A percentile compares a stretch with the other conserved stretches of the same genome.
These are phyloP conservation scores for Cladophialophora bantiana DNA, from an alignment of 2,329 filamentous ascomycete genomes.

Conservation along the genomic window DNA sequence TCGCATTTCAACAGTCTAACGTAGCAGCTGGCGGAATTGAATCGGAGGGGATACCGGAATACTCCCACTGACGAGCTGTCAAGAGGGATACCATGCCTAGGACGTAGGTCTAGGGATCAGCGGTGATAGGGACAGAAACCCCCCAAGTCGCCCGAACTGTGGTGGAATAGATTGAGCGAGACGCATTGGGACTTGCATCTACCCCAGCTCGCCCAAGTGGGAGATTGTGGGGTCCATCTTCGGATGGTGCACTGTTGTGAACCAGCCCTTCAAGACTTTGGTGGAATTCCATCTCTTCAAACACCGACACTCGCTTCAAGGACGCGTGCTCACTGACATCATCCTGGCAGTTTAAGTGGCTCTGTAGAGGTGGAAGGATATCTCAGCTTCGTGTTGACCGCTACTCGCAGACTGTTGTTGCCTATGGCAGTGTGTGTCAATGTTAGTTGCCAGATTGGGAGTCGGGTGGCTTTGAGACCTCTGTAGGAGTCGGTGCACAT, in stretches of 20 bases:
- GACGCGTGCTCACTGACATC: background rate
- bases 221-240: background rate
- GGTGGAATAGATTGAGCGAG: background rate
- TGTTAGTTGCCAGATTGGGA: background rate
- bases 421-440: background rate
- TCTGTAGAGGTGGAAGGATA: background rate
- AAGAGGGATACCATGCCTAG: background rate
- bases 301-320: background rate
- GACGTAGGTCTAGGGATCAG: background rate
- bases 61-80: conserved; percentile 12
- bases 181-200: conserved; percentile 7
- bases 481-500: background rate
- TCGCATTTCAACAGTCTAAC: background rate
- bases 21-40: background rate
- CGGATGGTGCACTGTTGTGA: conserved; percentile 2
- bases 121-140: background rate
- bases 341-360: background rate
- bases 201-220: conserved; percentile 2
- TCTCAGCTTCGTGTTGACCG: background rate
- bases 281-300: conserved; percentile 2
- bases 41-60: conserved; percentile 5
- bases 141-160: background rate
- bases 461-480: background rate
- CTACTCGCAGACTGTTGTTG: background rate
- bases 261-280: background rate